Evolutionary conservation across 2,329 filamentous ascomycete species (phyloP).

Genomic region (Fusarium denticulatum): DNA sequence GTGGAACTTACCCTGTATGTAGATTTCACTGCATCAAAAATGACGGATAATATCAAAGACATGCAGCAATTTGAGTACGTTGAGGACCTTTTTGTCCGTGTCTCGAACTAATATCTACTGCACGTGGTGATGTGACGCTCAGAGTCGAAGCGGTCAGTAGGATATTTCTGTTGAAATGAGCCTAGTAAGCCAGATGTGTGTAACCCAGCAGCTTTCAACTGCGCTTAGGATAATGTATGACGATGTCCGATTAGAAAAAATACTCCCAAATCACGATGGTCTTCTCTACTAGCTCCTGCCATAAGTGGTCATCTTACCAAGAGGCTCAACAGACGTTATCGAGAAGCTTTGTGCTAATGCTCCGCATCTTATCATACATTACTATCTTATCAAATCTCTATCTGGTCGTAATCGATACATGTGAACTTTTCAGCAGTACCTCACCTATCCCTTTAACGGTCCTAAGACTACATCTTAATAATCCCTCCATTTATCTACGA

Average conservation of each 20-base stretch:
- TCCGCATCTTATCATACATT: not conserved
- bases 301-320: not conserved
- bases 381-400: not conserved
- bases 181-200: not conserved
- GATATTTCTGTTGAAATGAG: not conserved
- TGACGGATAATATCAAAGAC: not conserved
- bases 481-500: too few species aligned
- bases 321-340: constrained; percentile 15
- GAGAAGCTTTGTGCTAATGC: not conserved
- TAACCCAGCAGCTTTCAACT: not conserved
- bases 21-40: constrained; percentile 10
- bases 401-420: not conserved
- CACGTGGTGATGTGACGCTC: not conserved
- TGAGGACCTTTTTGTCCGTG: constrained; percentile 14
- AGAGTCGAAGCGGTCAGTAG: constrained; percentile 10
- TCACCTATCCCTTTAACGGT: too few species aligned
- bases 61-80: not conserved
- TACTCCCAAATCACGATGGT: not conserved
- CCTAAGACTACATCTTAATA: too few species aligned
- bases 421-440: not conserved
- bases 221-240: constrained; percentile 3
- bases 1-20: constrained; percentile 31
- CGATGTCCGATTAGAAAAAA: not conserved
- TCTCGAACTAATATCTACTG: not conserved
- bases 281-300: not conserved